Evolutionary conservation across 1,284 basidiomycete genomes (phyloP).

Genomic region (Exsudoporus floridanus): DNA sequence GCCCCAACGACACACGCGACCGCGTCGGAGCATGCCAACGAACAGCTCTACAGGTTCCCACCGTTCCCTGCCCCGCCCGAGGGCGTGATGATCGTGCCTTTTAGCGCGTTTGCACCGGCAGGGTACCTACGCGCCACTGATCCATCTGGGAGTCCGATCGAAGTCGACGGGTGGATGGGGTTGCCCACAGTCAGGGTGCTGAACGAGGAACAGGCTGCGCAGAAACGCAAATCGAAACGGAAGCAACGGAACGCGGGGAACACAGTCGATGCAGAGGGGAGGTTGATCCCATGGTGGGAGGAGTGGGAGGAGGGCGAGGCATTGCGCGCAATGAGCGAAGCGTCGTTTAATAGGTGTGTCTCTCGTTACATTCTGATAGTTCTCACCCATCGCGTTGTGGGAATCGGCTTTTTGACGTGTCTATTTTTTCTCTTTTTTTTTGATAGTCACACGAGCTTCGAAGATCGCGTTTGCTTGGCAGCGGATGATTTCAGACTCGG

Average conservation of each 20-base stretch:
- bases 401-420: too few relatives aligned
- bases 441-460: slow-evolving; percentile 32
- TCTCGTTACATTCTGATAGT: not conserved
- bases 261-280: slow-evolving; percentile 29
- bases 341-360: slow-evolving; percentile 37
- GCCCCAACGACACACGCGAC: not conserved
- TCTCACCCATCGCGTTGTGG: not conserved
- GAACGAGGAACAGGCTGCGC: slow-evolving; percentile 37
- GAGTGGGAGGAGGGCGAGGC: slow-evolving; percentile 49
- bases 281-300: slow-evolving; percentile 45
- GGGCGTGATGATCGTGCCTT: slow-evolving; percentile 43
- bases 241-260: slow-evolving; percentile 24
- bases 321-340: slow-evolving; percentile 24
- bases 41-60: slow-evolving; percentile 35
- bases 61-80: slow-evolving; percentile 46
- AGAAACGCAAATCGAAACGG: slow-evolving; percentile 35
- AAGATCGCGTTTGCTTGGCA: slow-evolving; percentile 45
- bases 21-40: not conserved
- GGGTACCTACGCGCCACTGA: slow-evolving; percentile 30
- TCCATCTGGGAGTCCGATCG: slow-evolving; percentile 24
- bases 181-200: slow-evolving; percentile 45
- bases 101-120: slow-evolving; percentile 41
- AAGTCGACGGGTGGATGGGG: slow-evolving; percentile 44
- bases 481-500: slow-evolving; percentile 45
- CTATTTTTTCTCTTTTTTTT: not conserved